phyloP scores from a whole-genome alignment of 345 rosid genomes.

The Lagerstroemia speciosa region DNA sequence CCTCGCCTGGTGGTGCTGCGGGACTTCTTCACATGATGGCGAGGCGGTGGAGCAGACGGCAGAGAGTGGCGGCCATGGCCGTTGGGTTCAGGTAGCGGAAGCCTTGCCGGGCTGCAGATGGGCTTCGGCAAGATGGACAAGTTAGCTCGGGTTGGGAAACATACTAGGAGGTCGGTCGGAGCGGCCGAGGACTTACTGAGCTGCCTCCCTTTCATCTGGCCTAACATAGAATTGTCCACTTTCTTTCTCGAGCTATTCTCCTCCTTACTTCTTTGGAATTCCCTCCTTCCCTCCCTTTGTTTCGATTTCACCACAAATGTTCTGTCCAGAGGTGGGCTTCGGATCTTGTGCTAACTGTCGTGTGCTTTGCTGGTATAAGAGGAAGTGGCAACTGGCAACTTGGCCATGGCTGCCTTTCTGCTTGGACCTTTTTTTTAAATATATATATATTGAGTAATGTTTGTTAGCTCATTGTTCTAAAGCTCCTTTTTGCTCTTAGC shows the following conservation, averaged over 20 bases:
- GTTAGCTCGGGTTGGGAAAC: slow-evolving; percentile 77
- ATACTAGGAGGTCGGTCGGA: slow-evolving; percentile 67
- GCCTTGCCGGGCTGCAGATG: slow-evolving; percentile 58
- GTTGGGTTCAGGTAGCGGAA: slow-evolving; percentile 17
- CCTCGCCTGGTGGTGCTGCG: slow-evolving; percentile 15
- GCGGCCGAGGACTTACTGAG: slow-evolving; percentile 26
- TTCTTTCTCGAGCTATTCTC: neutral
- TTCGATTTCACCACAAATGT: neutral
- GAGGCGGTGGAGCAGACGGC: slow-evolving; percentile 29
- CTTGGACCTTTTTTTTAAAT: neutral
- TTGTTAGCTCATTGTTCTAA: neutral
- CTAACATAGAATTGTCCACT: neutral
- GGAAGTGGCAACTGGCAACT: neutral
- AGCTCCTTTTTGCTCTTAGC: neutral
- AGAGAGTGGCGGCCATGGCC: slow-evolving; percentile 1
- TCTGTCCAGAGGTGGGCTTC: neutral
- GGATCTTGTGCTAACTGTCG: neutral
- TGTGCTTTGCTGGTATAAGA: neutral
- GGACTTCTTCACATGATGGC: slow-evolving; percentile 26
- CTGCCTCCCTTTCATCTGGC: slow-evolving; percentile 63
- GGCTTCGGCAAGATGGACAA: slow-evolving; percentile 59
- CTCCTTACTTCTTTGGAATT: neutral
- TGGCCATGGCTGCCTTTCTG: neutral
- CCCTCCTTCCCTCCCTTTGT: neutral
- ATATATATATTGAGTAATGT: neutral